Percentiles rank a stretch among this genome's conserved stretches.
phyloP scores from a whole-genome alignment of 202 grass and related monocot genomes.

The Dendrocalamus latiflorus region DNA sequence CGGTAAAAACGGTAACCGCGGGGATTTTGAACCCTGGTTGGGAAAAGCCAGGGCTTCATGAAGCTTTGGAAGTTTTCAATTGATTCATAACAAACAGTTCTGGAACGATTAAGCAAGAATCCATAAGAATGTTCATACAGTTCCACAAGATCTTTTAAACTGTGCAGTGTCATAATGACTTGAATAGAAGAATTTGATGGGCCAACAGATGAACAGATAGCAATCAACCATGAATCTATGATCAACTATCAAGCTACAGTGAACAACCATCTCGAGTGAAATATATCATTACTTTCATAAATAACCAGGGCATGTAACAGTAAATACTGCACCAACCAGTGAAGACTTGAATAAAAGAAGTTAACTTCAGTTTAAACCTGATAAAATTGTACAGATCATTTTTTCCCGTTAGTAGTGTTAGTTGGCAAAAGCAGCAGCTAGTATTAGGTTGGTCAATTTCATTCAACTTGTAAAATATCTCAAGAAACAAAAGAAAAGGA shows the following conservation, averaged over 20 bases:
- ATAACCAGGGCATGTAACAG: neutral
- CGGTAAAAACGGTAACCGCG: no score
- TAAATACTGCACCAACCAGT: neutral
- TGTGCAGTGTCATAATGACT: neutral
- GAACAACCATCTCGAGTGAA: neutral
- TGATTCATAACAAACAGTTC: neutral
- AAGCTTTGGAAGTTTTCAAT: neutral
- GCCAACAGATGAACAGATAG: neutral
- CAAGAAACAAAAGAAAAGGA: neutral
- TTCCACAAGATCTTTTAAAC: neutral
- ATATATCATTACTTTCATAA: neutral
- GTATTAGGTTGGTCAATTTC: neutral
- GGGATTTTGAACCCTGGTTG: no score
- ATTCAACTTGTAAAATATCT: neutral
- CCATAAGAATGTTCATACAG: neutral
- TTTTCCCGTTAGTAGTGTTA: neutral
- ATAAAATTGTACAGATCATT: neutral
- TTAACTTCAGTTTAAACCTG: neutral
- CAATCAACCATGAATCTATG: neutral
- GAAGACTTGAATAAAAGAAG: neutral
- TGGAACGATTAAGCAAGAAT: neutral
- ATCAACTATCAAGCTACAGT: neutral
- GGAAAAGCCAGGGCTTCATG: neutral
- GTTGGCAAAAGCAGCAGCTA: neutral
- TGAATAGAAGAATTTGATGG: neutral